phyloP scores from a whole-genome alignment of 306 rosid genomes.

The Castanopsis chinensis region DNA sequence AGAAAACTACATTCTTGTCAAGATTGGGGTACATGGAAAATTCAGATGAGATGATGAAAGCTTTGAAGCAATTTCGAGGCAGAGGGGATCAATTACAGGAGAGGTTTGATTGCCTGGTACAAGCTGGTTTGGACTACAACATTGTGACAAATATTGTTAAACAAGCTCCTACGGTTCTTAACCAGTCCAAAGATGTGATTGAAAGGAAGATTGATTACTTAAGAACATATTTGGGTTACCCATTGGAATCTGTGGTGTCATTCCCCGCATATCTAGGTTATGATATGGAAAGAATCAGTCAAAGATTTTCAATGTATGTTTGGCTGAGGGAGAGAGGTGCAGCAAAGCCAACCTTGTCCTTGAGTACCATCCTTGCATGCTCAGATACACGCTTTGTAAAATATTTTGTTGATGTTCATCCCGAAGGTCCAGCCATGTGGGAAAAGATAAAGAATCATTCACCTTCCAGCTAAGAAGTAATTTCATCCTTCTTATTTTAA shows the following conservation, averaged over 20 bases:
- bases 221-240: constrained; percentile 50
- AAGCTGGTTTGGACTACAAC: constrained; percentile 74
- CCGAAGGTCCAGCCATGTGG: constrained; percentile 69
- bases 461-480: constrained; percentile 22
- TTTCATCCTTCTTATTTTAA: neutral
- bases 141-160: constrained; percentile 44
- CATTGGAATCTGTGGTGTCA: constrained; percentile 47
- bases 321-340: constrained; percentile 64
- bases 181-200: constrained; percentile 46
- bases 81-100: constrained; percentile 82
- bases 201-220: constrained; percentile 63
- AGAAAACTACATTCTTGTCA: constrained; percentile 62
- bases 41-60: constrained; percentile 79
- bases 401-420: constrained; percentile 64
- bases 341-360: constrained; percentile 41
- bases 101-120: constrained; percentile 76
- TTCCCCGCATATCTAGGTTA: constrained; percentile 69
- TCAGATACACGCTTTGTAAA: constrained; percentile 54
- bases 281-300: constrained; percentile 48
- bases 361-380: constrained; percentile 63
- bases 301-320: constrained; percentile 63
- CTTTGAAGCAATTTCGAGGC: constrained; percentile 58
- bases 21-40: constrained; percentile 67
- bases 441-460: constrained; percentile 35
- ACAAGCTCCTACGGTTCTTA: constrained; percentile 61